Evolutionary conservation across 768 basidiomycete genomes (phyloP), one percentile per base, ranked within the genome.

Genomic region (Pluteus cervinus): DNA sequence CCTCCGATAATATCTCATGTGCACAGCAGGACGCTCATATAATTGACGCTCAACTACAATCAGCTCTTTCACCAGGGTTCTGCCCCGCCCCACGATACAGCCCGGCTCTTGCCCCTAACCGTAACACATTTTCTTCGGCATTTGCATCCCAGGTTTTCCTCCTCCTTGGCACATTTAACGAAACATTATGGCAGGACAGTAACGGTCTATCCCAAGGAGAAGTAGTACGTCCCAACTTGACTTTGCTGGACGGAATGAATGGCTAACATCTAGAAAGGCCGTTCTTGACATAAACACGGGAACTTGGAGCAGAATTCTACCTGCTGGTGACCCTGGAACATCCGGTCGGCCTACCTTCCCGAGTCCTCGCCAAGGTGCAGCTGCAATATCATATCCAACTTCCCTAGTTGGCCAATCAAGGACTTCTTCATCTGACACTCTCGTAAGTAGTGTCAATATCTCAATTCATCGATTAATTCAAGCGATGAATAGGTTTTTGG

Each of bases 281-380:
- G 62, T 88, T 9, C 59, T 87, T 25, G 75, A 86, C 45, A 63
- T 69, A 22, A 61, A 66, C 23, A 71, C 76, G 2, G 80, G 73
- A 5, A 62, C 70, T 7, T 89, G 85, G 87, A 77, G 75, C 32
- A 73, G 86, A 46, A 56, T 86, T 12, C 56, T 88, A 24, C 86
- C 86, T 25, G 68, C 86, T 24, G 85, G 85, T 24, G 86, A 89
- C 53, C 86, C 87, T 29, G 71, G 66, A 12, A 57, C 63, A n/a
- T 50, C 64, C 14, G 73, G 72, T 26, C 54, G 51, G 10, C 60
- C 61, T 5, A 48, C 68, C 14, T 83, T 72, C 52, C 87, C 87
- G 6, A 62, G 66, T 18, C 78, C 83, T 29, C 79, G 87, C 33
- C 68, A 79, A 57, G 87, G 87, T 24, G 79, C 86, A 10, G 73